These are phyloP conservation scores for Mycosphaerella arachidis DNA, from an alignment of 2,329 filamentous ascomycete genomes.

Conservation along the genomic window DNA sequence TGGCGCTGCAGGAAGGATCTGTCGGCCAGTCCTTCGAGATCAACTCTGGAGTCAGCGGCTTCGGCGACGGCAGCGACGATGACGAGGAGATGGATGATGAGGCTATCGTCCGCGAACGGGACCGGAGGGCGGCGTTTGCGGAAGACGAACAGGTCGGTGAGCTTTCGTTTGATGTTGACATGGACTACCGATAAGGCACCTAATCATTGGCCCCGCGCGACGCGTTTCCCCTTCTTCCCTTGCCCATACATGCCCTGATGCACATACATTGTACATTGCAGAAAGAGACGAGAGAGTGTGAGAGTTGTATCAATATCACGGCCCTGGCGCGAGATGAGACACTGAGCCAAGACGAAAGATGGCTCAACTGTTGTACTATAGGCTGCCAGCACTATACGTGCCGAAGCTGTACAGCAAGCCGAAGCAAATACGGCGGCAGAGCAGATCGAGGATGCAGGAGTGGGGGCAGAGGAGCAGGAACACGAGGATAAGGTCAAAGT, in stretches of 20 bases:
- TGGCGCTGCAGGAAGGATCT: constrained; percentile 32
- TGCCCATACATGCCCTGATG: constrained; percentile 2
- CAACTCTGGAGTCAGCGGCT: constrained; percentile 62
- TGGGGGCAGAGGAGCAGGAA: not conserved
- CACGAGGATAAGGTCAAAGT: not conserved
- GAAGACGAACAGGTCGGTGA: constrained; percentile 64
- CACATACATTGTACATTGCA: constrained; percentile 8
- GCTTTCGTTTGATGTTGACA: constrained; percentile 59
- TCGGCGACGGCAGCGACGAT: constrained; percentile 93
- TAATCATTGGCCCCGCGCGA: not conserved
- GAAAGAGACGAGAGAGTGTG: not conserved
- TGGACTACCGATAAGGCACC: constrained; percentile 51
- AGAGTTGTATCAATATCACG: constrained; percentile 5
- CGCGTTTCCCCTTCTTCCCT: constrained; percentile 4
- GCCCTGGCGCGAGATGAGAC: not conserved
- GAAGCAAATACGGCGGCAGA: not conserved
- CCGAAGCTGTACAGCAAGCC: not conserved
- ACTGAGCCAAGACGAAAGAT: constrained; percentile 5
- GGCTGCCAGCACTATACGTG: not conserved
- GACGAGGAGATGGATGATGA: constrained; percentile 81
- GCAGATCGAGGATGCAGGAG: not conserved
- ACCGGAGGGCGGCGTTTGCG: constrained; percentile 34
- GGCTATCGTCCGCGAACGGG: constrained; percentile 16
- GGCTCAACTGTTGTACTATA: not conserved
- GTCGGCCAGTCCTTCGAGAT: constrained; percentile 34